phyloP scores from a whole-genome alignment of 805 yeast genomes.

The Sugiyamaella smithiae region DNA sequence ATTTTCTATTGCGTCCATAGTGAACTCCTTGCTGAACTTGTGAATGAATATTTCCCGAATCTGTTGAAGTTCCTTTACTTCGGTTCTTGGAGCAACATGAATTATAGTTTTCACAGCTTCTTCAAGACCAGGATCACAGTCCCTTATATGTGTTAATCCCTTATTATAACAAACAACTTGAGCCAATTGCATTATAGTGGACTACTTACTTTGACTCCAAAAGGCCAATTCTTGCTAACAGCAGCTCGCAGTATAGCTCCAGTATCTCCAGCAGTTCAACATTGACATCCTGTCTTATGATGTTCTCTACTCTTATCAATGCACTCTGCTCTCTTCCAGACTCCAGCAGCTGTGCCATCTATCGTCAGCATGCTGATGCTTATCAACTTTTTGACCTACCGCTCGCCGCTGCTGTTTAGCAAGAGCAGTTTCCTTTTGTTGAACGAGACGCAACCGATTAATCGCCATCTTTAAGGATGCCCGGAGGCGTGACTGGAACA shows the following conservation, averaged over 20 bases:
- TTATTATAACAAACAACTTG: background rate
- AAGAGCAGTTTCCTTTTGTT: constrained; percentile 69
- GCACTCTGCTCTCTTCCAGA: constrained; percentile 81
- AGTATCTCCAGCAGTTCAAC: constrained; percentile 74
- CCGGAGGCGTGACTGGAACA: constrained; percentile 24
- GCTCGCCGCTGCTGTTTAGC: constrained; percentile 71
- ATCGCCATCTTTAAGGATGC: constrained; percentile 60
- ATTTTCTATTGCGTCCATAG: constrained; percentile 52
- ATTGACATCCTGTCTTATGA: constrained; percentile 77
- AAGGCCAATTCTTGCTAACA: constrained; percentile 69
- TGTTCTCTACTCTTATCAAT: constrained; percentile 74
- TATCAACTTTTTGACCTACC: constrained; percentile 28
- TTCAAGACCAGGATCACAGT: constrained; percentile 57
- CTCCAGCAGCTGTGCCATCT: constrained; percentile 64
- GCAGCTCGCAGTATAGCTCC: constrained; percentile 78
- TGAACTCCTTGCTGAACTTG: constrained; percentile 69
- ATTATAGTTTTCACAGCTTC: constrained; percentile 74
- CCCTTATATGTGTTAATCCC: constrained; percentile 20
- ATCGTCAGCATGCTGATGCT: constrained; percentile 11
- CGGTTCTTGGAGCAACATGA: constrained; percentile 68
- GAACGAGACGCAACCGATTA: constrained; percentile 64
- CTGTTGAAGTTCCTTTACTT: constrained; percentile 63
- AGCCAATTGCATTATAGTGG: background rate
- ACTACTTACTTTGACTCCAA: constrained; percentile 39
- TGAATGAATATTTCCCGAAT: constrained; percentile 60